Evolutionary conservation across 768 basidiomycete species (phyloP).

Genomic region (Chalciporus sphaerocephalus): DNA sequence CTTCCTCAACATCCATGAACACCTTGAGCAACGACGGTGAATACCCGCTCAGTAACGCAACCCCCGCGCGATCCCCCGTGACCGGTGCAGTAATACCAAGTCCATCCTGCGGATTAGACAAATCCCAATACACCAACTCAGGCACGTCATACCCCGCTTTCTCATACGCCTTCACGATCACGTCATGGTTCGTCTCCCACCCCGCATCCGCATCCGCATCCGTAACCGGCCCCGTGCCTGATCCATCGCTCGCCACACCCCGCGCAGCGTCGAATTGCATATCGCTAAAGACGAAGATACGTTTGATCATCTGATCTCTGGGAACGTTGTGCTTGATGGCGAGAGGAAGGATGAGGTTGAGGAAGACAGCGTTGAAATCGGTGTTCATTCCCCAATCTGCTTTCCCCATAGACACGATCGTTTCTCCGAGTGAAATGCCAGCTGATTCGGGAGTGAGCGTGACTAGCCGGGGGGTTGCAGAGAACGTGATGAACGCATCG

Average conservation of each 20-base stretch:
- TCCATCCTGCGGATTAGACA: conserved; percentile 29
- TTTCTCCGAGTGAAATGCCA: conserved; percentile 31
- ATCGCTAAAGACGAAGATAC: conserved; percentile 71
- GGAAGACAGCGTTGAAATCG: conserved; percentile 57
- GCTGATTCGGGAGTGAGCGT: conserved; percentile 39
- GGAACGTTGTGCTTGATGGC: conserved; percentile 53
- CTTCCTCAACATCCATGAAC: conserved; percentile 56
- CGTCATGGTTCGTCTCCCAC: conserved; percentile 64
- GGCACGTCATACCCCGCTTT: conserved; percentile 68
- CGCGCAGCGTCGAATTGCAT: conserved; percentile 63
- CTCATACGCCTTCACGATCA: conserved; percentile 49
- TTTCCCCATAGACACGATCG: conserved; percentile 34
- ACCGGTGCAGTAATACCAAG: conserved; percentile 42
- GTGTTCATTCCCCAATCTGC: conserved; percentile 56
- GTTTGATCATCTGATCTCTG: conserved; percentile 70
- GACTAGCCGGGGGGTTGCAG: conserved; percentile 45
- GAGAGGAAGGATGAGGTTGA: conserved; percentile 56
- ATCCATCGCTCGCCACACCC: not conserved
- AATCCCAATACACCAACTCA: conserved; percentile 71
- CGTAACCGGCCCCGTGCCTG: too few relatives aligned
- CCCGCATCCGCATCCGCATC: conserved; percentile 1
- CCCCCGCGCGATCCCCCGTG: conserved; percentile 50
- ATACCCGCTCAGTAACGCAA: conserved; percentile 68
- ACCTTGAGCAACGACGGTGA: conserved; percentile 66
- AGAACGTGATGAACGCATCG: conserved; percentile 68